Evolutionary conservation across 2,329 filamentous ascomycete species (phyloP).

Genomic region (Amylocarpus encephaloides): DNA sequence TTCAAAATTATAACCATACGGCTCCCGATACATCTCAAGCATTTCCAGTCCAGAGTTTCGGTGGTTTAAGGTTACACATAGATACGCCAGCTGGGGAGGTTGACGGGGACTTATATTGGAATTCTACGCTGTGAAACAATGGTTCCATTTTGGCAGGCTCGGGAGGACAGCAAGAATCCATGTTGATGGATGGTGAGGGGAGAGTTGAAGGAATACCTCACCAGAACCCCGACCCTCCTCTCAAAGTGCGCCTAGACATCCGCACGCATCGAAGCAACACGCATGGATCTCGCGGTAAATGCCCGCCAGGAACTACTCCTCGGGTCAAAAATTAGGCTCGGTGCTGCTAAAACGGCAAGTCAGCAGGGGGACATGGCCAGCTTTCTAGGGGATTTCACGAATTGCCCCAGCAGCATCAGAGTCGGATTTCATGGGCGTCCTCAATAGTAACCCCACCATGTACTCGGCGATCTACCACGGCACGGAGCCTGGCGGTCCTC

Average conservation of each 20-base stretch:
- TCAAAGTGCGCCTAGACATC: constrained; percentile 36
- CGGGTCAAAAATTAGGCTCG: constrained; percentile 36
- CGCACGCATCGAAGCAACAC: constrained; percentile 38
- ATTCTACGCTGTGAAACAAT: no score
- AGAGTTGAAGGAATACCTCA: constrained; percentile 30
- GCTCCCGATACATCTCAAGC: background rate
- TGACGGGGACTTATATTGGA: no score
- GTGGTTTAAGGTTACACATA: background rate
- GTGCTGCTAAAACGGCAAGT: constrained; percentile 17
- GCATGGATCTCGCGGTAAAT: constrained; percentile 31
- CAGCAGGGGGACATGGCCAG: constrained; percentile 41
- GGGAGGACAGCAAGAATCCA: background rate
- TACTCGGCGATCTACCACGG: constrained; percentile 40
- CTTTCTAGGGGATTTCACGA: constrained; percentile 39
- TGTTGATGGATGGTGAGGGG: no score
- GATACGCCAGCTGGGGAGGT: background rate
- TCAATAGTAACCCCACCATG: constrained; percentile 34
- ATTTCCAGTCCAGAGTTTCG: constrained; percentile 3
- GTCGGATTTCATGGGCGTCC: constrained; percentile 40
- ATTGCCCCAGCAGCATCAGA: constrained; percentile 40
- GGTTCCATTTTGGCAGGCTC: no score
- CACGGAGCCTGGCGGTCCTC: constrained; percentile 34
- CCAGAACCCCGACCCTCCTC: constrained; percentile 32
- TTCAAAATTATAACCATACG: no score
- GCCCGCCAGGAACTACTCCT: constrained; percentile 34